Evolutionary conservation across 169 alveolate species (phyloP), one percentile per base, ranked within the genome.

Genomic region (Hammondia hammondi): DNA sequence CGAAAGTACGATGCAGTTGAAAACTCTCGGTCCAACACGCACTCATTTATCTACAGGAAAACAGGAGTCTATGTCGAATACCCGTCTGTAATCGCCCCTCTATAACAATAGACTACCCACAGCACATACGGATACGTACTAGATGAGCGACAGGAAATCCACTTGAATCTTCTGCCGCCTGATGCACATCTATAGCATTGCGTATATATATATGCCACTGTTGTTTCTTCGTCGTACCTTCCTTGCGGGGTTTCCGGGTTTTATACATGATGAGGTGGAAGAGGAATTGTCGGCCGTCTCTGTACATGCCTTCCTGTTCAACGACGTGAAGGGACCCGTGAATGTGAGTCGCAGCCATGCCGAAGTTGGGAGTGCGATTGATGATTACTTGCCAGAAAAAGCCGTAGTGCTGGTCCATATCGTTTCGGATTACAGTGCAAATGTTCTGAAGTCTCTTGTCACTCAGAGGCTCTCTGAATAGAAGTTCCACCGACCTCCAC

Each of bases 301-400:
- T 6, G 91, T 81, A 91, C 32, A 91, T 88, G 45, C 94, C 94
- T 9, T n/a, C 35, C 37, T 91, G 94, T 4, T 81, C 85, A 4
- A 81, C 85, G 52, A 91, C 72, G 67, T 91, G 85, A 5, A 87
- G 77, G 17, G 71, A 46, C 7, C 72, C 73, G 67, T 82, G 87
- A n/a, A 48, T 70, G 71, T 91, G 94, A 6, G 94, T 88, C 21
- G 94, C 72, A 4, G 94, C 94, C 35, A 91, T 21, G n/a, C 94
- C 94, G 56, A 91, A 91, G 39, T 14, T 10, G 7, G 77, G 89
- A 29, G 94, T 81, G 29, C 94, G 57, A 45, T 77, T 91, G 72
- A 91, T 71, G 4, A 91, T 19, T 4, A 81, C 94, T 45, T 91
- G 94, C 94, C 94, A 91, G 85, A 77, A 91, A 43, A 71, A 71